phyloP scores from a whole-genome alignment of 768 basidiomycete genomes.

The Leucogyrophana mollusca region DNA sequence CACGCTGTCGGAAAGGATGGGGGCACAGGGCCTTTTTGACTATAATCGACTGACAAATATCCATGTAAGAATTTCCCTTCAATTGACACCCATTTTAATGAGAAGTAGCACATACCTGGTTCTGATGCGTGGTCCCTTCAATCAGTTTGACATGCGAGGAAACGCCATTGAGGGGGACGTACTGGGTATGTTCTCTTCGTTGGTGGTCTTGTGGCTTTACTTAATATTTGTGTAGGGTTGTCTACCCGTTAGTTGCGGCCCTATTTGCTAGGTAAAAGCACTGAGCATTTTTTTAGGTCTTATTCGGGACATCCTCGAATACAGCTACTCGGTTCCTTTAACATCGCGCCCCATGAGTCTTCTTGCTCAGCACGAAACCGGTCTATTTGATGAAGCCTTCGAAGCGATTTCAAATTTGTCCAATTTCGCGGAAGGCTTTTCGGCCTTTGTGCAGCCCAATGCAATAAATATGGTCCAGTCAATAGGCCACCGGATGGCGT shows the following conservation, averaged over 20 bases:
- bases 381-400: conserved; percentile 7
- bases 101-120: too few species aligned
- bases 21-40: conserved; percentile 42
- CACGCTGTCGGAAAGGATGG: conserved; percentile 35
- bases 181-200: conserved; percentile 30
- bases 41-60: conserved; percentile 32
- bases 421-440: conserved; percentile 13
- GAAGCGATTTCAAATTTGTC: not conserved
- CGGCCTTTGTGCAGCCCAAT: conserved; percentile 17
- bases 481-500: conserved; percentile 28
- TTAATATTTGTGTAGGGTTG: too few species aligned
- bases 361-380: conserved; percentile 20
- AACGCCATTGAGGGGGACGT: conserved; percentile 45
- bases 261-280: too few species aligned
- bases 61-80: too few species aligned
- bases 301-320: too few species aligned
- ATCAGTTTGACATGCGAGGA: conserved; percentile 37
- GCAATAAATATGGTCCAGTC: conserved; percentile 23
- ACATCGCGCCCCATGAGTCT: too few species aligned
- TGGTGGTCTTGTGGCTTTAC: too few species aligned
- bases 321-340: too few species aligned
- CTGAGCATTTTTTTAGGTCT: conserved; percentile 18
- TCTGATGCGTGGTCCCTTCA: too few species aligned
- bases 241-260: too few species aligned
- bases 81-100: too few species aligned